Base-by-base conservation (phyloP, 2,329 filamentous ascomycete genomes). In the Gremmenia infestans region DNA sequence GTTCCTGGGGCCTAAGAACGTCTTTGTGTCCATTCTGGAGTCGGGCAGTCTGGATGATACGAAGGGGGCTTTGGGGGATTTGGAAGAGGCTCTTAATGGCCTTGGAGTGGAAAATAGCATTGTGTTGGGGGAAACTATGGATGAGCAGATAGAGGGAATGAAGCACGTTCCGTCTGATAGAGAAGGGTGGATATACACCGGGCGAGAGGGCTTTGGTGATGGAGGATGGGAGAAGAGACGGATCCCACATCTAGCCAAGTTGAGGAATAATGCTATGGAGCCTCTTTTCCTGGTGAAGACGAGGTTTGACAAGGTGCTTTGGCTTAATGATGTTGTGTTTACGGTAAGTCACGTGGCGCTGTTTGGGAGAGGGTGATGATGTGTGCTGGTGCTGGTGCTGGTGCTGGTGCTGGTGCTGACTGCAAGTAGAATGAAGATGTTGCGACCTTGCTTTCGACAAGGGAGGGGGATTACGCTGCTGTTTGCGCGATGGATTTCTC, bases 41-140 rank as follows among this genome's bases (percentile, higher is more conserved):
- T 86, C 82, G 63, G 86, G 86, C 5, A 87, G 83, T 66, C 84
- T 80, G 73, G 87, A 90, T 67, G 75, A 84, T 56, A 88, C 81
- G 17, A 89, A 89, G 69, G 77, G 73, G 15, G 81, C 80, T 6
- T 71, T 91, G 60, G 71, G 68, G 22, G 75, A 80, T 23, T 72
- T 91, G 28, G 83, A 87, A 55, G 62, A 59, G 1, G 70, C 79
- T 53, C 72, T 89, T 9, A 79, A 75, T 8, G 67, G 67, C 12
- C 63, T 81, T 15, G 76, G 78, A 1, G 79, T 88, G 2, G 45
- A 55, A 32, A 60, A 58, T 48, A 59, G 43, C 22, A 61, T 67
- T 48, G 50, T 54, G 3, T 39, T 65, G 22, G 60, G 59, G 4
- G 53, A 62, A 32, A 53, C 49, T 53, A 51, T 48, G 5, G 46